Base-by-base conservation (phyloP, 768 basidiomycete genomes). In the Nidularia pulvinata region DNA sequence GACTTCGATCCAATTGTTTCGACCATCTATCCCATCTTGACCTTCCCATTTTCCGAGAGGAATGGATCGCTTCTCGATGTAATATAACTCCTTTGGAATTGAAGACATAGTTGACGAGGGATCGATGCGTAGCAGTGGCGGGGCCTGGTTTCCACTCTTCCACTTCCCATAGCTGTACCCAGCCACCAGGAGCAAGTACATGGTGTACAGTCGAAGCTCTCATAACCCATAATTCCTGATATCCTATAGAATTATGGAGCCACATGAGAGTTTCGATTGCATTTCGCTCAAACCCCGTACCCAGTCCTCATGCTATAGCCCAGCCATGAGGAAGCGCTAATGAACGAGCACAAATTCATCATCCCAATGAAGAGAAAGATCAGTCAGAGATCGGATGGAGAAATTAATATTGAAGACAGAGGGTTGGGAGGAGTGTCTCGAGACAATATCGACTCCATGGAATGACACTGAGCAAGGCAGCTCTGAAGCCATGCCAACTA, bases 301-400 rank as follows among this genome's bases (percentile, higher is more conserved):
- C 63, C 63, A 64, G 10, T 60, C 57, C 7, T 53, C 42, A 16
- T 54, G 53, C 22, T 54, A 51, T 13, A 64, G 52, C 43, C 59
- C 55, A 16, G 42, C 48, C 14, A 62, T 51, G 42, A 64, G 49
- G n/a, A 64, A 53, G 32, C 63, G 61, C 43, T 64, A 59, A 49
- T 64, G 56, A 16, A 60, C 57, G 30, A 59, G 57, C 5, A 48
- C 49, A 47, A 64, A 64, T 3, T 47, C 46, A 32, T 55, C 50
- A 16, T n/a, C 50, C 63, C 63, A 64, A 48, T 55, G 53, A 11
- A 19, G 30, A 9, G 59, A 58, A 5, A 61, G 53, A 14, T 55
- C 53, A 7, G 50, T 52, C 11, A 59, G 54, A 14, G 61, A 60
- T 13, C 32, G 16, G 33, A 54, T 50, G 7, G 52, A 56, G 33